These are phyloP conservation scores for Coemansia sp. DNA, from an alignment of 192 early-diverging fungal genomes.

Conservation along the genomic window DNA sequence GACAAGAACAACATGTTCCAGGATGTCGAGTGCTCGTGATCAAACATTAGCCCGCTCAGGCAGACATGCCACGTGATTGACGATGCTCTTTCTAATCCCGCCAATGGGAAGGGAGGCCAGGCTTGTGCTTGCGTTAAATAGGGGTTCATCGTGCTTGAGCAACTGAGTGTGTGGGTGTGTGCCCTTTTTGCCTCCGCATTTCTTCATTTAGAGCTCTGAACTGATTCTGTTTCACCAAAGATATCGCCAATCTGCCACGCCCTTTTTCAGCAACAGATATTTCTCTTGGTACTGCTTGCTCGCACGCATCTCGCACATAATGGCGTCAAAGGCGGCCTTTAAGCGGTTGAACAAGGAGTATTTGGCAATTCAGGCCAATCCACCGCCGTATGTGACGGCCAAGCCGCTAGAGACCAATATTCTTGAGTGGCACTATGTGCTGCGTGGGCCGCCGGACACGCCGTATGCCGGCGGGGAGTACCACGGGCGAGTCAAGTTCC, in stretches of 20 bases:
- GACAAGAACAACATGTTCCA: conserved; percentile 35
- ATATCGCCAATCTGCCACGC: too few relatives aligned
- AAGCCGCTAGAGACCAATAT: conserved; percentile 93
- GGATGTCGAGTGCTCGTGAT: conserved; percentile 33
- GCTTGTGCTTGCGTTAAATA: background rate
- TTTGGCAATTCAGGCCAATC: conserved; percentile 68
- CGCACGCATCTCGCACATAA: conserved; percentile 34
- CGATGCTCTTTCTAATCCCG: too few relatives aligned
- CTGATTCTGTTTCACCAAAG: too few relatives aligned
- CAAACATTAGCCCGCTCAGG: too few relatives aligned
- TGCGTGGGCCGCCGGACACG: conserved; percentile 92
- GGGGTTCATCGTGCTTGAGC: too few relatives aligned
- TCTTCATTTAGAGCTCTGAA: too few relatives aligned
- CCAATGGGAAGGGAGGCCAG: background rate
- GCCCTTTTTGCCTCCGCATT: too few relatives aligned
- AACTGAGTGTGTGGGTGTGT: too few relatives aligned
- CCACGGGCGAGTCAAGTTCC: conserved; percentile 87
- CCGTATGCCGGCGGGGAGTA: conserved; percentile 92
- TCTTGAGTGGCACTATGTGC: conserved; percentile 98
- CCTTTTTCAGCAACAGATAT: background rate
- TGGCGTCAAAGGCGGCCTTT: conserved; percentile 79
- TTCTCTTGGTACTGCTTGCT: background rate
- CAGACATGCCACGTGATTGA: too few relatives aligned
- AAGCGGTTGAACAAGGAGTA: conserved; percentile 80
- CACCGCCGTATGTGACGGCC: conserved; percentile 84